phyloP scores from a whole-genome alignment of 768 basidiomycete genomes.

The Rhodosporidiobolus sp. region DNA sequence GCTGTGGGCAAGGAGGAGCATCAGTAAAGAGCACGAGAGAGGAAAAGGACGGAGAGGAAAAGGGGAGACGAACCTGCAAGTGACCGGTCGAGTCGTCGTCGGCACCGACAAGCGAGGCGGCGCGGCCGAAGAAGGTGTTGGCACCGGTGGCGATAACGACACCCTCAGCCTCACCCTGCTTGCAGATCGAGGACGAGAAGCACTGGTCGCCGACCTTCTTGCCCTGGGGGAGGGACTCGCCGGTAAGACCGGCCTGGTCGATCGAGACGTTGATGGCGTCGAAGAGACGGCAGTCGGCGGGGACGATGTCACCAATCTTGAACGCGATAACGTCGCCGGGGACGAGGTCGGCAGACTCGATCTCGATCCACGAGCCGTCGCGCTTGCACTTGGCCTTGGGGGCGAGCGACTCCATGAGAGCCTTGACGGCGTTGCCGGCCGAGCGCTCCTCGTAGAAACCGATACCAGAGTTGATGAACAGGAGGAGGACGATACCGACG shows the following conservation, averaged over 20 bases:
- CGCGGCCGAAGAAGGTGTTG: conserved; percentile 98
- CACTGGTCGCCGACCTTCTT: conserved; percentile 96
- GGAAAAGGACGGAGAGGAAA: background rate
- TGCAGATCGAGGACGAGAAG: conserved; percentile 98
- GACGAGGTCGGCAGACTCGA: conserved; percentile 83
- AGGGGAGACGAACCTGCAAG: conserved; percentile 60
- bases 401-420: conserved; percentile 97
- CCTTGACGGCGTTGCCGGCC: conserved; percentile 98
- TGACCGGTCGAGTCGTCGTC: conserved; percentile 98
- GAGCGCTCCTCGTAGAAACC: conserved; percentile 98
- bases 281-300: conserved; percentile 93
- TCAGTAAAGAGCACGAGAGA: background rate
- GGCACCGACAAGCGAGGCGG: conserved; percentile 92
- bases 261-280: conserved; percentile 97
- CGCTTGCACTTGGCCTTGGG: conserved; percentile 96
- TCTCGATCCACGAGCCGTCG: conserved; percentile 76
- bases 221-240: conserved; percentile 87
- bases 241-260: conserved; percentile 96
- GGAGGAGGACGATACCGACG: conserved; percentile 85
- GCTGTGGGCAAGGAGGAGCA: conserved; percentile 45
- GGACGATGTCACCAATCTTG: conserved; percentile 99
- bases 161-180: conserved; percentile 98
- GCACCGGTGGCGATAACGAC: conserved; percentile 96
- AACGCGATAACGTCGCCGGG: conserved; percentile 95
- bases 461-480: conserved; percentile 88